Evolutionary conservation across 441 rosid species (phyloP), one percentile per base, ranked within the genome.

Genomic region (Bocquillonia castaneifolia): DNA sequence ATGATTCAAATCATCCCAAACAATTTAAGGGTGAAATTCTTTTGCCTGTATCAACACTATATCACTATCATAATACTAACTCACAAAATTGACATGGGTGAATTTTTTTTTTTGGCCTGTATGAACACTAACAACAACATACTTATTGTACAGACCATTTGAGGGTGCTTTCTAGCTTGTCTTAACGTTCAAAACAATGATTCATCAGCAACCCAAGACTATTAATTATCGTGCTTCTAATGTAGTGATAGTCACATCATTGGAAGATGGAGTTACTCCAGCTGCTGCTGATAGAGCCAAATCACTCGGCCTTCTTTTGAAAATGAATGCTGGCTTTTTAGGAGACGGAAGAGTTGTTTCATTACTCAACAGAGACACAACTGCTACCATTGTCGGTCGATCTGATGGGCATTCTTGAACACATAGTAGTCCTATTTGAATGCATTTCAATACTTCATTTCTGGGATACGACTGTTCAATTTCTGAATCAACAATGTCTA

Each of bases 351-450:
- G 34, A 59, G n/a, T 1, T 4, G 32, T 47, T 47, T 78, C 69
- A n/a, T 81, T 80, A 3, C 61, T 67, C 32, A 84, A 64, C 90
- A 86, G 82, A 3, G 77, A 63, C 42, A 81, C 10, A 8, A 82
- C 78, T 0, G 66, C 44, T 18, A 53, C 53, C 74, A 81, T 84
- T 44, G 55, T 72, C 8, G 91, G 86, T 76, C 86, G 82, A 32
- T 82, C 86, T 5, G 6, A 64, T 7, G 83, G 67, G 15, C 59
- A 64, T 14, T 77, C 76, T 45, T 81, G 84, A n/a, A 81, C 82
- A 63, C 81, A 84, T 15, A 84, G 66, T 0, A 82, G 74, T 55
- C 78, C 83, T 13, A 80, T 74, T 29, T 84, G 87, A 25, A 78
- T 75, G 70, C 75, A 76, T 66, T 82, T 81, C 40, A 58, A 25